Conservation (phyloP, 495 filamentous ascomycete species). For the Hyaloscypha variabilis region DNA sequence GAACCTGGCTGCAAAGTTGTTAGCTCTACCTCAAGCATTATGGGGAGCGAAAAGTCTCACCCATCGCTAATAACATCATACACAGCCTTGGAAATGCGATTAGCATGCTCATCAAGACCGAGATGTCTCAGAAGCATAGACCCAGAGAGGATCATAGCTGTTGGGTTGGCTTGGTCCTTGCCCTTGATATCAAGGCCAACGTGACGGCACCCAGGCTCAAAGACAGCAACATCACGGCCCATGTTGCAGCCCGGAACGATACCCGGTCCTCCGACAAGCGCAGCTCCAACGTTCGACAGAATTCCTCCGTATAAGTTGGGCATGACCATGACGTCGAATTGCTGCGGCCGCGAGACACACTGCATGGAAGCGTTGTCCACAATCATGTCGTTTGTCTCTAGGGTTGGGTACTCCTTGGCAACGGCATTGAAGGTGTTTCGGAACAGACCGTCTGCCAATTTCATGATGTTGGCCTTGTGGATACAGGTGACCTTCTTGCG, state of each 20-base stretch:
- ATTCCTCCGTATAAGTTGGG: slow-evolving; percentile 99
- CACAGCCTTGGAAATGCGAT: slow-evolving; percentile 95
- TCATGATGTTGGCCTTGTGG: slow-evolving; percentile 99
- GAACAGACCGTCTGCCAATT: slow-evolving; percentile 98
- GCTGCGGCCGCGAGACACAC: slow-evolving; percentile 91
- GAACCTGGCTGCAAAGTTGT: slow-evolving; percentile 61
- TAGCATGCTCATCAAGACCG: slow-evolving; percentile 95
- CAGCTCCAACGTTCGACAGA: slow-evolving; percentile 96
- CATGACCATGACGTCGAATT: slow-evolving; percentile 99
- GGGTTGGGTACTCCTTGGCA: slow-evolving; percentile 87
- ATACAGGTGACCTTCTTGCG: slow-evolving; percentile 98
- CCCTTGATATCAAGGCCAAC: slow-evolving; percentile 99
- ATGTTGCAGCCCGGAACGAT: slow-evolving; percentile 99
- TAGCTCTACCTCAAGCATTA: slow-evolving; percentile 5
- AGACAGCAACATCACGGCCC: slow-evolving; percentile 96
- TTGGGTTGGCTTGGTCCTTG: slow-evolving; percentile 98
- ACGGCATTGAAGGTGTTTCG: slow-evolving; percentile 93
- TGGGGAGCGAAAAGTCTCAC: slow-evolving; percentile 51
- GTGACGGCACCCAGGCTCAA: slow-evolving; percentile 98
- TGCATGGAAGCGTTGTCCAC: slow-evolving; percentile 99
- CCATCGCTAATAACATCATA: slow-evolving; percentile 95
- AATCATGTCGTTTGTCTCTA: slow-evolving; percentile 98
- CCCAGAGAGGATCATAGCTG: slow-evolving; percentile 89
- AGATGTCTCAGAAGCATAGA: slow-evolving; percentile 96
- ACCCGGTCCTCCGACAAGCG: slow-evolving; percentile 96